Percentiles rank a stretch among this genome's conserved stretches.
These are phyloP conservation scores for Ogataea philodendri DNA, from an alignment of 805 yeast species.

Conservation along the genomic window DNA sequence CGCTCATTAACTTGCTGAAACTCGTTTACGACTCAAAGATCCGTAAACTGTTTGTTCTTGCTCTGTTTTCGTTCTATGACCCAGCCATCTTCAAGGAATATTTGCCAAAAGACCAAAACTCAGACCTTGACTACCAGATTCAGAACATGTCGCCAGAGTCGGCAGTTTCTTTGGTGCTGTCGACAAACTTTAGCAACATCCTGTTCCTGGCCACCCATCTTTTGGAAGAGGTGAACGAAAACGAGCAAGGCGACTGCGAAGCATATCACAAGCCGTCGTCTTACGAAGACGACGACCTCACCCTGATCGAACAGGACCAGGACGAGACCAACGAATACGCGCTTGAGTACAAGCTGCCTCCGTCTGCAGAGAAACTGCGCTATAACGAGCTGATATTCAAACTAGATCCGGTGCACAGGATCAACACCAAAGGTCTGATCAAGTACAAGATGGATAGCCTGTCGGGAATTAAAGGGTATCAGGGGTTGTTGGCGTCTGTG, in stretches of 20 bases:
- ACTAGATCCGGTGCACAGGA: conserved; percentile 53
- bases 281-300: conserved; percentile 36
- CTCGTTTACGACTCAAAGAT: conserved; percentile 72
- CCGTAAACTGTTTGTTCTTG: conserved; percentile 48
- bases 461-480: conserved; percentile 36
- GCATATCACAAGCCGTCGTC: conserved; percentile 45
- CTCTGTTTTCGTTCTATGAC: conserved; percentile 31
- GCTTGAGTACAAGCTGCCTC: conserved; percentile 27
- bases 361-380: conserved; percentile 43
- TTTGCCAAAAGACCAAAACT: conserved; percentile 17
- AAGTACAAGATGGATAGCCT: conserved; percentile 32
- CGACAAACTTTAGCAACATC: conserved; percentile 28
- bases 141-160: conserved; percentile 22
- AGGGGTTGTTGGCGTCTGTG: conserved; percentile 33
- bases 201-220: conserved; percentile 36
- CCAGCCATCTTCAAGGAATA: conserved; percentile 14
- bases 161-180: conserved; percentile 27
- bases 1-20: conserved; percentile 32
- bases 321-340: conserved; percentile 29
- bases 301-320: conserved; percentile 22
- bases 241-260: conserved; percentile 52
- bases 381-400: conserved; percentile 37
- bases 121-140: conserved; percentile 27
- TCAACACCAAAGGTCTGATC: conserved; percentile 47
- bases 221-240: conserved; percentile 75